Conservation (phyloP, 208 protist genomes). For the Acanthamoeba triangularis region DNA sequence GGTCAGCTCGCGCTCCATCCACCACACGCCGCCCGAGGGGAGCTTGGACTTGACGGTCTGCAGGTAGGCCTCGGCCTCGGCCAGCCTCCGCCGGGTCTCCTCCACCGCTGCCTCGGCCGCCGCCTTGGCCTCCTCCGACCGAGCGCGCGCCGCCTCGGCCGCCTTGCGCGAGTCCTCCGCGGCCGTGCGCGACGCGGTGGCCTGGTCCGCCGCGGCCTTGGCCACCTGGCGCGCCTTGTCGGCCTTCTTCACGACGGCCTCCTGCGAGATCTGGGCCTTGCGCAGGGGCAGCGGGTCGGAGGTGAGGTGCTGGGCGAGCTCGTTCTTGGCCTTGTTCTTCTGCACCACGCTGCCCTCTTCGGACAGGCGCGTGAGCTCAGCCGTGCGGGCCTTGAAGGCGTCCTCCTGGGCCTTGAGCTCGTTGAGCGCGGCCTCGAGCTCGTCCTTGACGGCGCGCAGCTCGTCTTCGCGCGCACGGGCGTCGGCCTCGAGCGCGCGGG, state of each 20-base stretch:
- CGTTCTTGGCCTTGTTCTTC: conserved; percentile 65
- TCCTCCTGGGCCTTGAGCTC: conserved; percentile 68
- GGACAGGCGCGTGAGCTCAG: conserved; percentile 44
- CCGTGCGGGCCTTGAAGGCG: conserved; percentile 73
- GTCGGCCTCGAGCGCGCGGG: conserved; percentile 28
- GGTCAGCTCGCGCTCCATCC: conserved; percentile 17
- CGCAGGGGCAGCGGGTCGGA: conserved; percentile 70
- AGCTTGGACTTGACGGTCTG: background rate
- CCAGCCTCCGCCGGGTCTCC: background rate
- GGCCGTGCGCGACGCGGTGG: background rate
- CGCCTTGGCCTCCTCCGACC: background rate
- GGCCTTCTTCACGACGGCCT: conserved; percentile 70
- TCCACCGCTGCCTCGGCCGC: conserved; percentile 18
- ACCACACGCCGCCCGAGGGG: background rate
- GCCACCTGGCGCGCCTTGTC: background rate
- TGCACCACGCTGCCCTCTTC: background rate
- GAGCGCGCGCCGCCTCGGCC: background rate
- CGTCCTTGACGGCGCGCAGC: conserved; percentile 32
- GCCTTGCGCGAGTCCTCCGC: conserved; percentile 12
- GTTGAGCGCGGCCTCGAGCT: conserved; percentile 70
- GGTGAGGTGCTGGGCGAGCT: conserved; percentile 67
- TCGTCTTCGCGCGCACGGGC: conserved; percentile 50
- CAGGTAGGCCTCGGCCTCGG: conserved; percentile 24
- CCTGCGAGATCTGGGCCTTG: conserved; percentile 56
- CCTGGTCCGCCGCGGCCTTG: background rate